Evolutionary conservation across 495 filamentous ascomycete genomes (phyloP), one percentile per base, ranked within the genome.

Genomic region (Pyronema omphalodes): DNA sequence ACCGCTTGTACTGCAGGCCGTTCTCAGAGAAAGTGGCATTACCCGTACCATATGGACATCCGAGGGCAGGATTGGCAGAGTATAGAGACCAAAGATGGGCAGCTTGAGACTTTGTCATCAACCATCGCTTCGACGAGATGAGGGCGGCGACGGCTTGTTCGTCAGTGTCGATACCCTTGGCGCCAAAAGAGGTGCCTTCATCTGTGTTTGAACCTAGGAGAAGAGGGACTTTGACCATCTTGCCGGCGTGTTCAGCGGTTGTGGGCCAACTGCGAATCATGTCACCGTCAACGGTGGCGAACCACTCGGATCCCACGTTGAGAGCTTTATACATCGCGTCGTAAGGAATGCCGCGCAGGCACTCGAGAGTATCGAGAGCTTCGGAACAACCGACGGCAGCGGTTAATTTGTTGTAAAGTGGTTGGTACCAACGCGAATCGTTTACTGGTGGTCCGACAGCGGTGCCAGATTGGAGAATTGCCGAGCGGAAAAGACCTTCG

Each of bases 1-100:
- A 69, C 17, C 78, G 74, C 12, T 74, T 71, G 68, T 70, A 80
- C 59, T 76, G 64, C 5, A 69, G 59, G 0, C 77, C 78, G 35
- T 69, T 55, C 1, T 51, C 50, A 3, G 65, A 66, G 66, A 71
- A 70, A 17, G 69, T 72, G 7, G 56, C 60, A 52, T 59, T 70
- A 61, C 63, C 71, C 15, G 66, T 70, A 39, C 62, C 69, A 64
- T 59, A 74, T 55, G 60, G 66, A 58, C 41, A 74, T 14, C 71
- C 71, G 15, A 70, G 56, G 0, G 62, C 66, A 7, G 73, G 72
- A 64, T 74, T 62, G 54, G 75, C 67, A 6, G 74, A 72, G 54
- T 76, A 75, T 3, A 73, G 66, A 12, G 69, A 53, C n/a, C 75
- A 67, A 19, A 77, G 69, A 36, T 67, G 60, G 19, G 51, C 23